These are phyloP conservation scores for Fremontodendron californicum DNA, from an alignment of 345 rosid species.

Conservation along the genomic window DNA sequence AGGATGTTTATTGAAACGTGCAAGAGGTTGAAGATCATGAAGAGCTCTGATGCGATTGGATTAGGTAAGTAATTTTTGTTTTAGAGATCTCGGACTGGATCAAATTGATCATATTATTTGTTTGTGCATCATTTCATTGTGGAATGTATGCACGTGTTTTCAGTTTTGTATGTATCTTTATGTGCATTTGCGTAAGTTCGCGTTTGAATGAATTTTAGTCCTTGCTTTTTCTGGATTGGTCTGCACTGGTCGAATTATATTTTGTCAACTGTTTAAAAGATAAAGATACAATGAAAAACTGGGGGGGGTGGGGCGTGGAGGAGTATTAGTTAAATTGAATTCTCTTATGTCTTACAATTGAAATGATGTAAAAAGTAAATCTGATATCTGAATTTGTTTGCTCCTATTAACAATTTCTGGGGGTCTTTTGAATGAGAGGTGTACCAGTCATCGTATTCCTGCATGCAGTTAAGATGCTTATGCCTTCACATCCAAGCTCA, in stretches of 20 bases:
- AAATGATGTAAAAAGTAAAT: background rate
- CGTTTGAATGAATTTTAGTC: background rate
- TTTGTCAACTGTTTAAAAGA: background rate
- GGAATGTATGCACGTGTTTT: background rate
- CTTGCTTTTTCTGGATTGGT: background rate
- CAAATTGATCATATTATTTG: background rate
- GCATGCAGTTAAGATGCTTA: background rate
- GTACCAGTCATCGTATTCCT: background rate
- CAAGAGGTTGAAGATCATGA: conserved; percentile 67
- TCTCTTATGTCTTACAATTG: background rate
- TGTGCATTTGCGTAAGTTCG: background rate
- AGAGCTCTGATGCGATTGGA: conserved; percentile 89
- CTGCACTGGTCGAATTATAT: background rate
- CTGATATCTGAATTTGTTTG: no score
- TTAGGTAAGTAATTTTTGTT: conserved; percentile 43
- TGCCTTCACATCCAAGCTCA: background rate
- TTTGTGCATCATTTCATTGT: background rate
- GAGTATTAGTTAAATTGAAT: background rate
- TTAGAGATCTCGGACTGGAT: background rate
- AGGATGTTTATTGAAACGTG: conserved; percentile 87
- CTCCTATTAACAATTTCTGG: background rate
- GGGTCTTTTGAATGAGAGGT: background rate
- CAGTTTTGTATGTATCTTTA: background rate
- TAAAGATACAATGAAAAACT: background rate
- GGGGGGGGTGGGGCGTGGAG: background rate